Evolutionary conservation across 495 filamentous ascomycete species (phyloP).

Genomic region (Xylona heveae): DNA sequence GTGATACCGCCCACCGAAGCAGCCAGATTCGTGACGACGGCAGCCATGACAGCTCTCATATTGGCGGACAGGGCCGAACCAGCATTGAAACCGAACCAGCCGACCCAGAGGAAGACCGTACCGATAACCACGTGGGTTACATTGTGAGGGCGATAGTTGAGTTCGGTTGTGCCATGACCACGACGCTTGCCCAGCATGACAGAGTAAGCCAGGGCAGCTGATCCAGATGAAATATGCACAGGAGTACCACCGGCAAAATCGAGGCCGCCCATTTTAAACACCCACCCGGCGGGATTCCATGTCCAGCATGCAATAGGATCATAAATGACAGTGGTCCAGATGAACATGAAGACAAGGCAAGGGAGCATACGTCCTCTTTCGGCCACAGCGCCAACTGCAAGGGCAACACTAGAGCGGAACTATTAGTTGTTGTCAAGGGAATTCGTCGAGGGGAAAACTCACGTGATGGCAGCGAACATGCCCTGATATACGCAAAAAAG

Average conservation of each 20-base stretch:
- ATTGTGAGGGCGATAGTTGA: conserved; percentile 95
- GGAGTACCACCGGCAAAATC: conserved; percentile 95
- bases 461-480: conserved; percentile 94
- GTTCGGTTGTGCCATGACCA: conserved; percentile 65
- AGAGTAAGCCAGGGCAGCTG: conserved; percentile 72
- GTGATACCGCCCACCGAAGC: conserved; percentile 81
- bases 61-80: conserved; percentile 82
- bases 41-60: conserved; percentile 64
- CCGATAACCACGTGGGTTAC: conserved; percentile 93
- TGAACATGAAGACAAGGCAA: conserved; percentile 84
- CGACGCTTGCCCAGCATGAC: conserved; percentile 67
- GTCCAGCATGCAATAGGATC: conserved; percentile 97
- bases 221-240: conserved; percentile 85
- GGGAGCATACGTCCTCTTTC: conserved; percentile 91
- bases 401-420: conserved; percentile 52
- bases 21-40: conserved; percentile 48
- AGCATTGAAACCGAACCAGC: conserved; percentile 98
- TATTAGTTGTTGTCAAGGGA: no score
- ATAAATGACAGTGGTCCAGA: conserved; percentile 90
- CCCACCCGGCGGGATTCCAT: conserved; percentile 83
- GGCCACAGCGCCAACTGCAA: conserved; percentile 80
- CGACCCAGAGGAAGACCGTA: conserved; percentile 96
- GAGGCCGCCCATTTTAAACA: conserved; percentile 59
- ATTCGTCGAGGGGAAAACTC: conserved; percentile 15
- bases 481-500: conserved; percentile 90